Evolutionary conservation across 2,329 filamentous ascomycete species (phyloP).

Genomic region (Fusarium drepaniforme): DNA sequence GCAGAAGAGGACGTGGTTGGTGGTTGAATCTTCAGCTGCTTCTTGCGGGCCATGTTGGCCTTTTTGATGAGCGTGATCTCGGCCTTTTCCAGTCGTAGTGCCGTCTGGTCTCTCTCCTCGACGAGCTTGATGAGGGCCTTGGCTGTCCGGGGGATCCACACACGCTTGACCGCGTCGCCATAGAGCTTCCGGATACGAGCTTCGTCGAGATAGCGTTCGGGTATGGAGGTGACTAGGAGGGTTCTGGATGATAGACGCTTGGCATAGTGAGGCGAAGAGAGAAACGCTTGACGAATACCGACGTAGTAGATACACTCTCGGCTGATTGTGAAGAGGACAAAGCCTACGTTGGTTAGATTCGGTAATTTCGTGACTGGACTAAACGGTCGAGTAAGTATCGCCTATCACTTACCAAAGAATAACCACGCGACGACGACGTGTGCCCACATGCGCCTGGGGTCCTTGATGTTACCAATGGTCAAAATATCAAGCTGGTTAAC

Average conservation of each 20-base stretch:
- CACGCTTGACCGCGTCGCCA: slow-evolving; percentile 81
- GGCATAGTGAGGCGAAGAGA: slow-evolving; percentile 86
- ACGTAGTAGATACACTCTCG: slow-evolving; percentile 93
- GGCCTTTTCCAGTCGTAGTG: slow-evolving; percentile 85
- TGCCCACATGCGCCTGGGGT: slow-evolving; percentile 77
- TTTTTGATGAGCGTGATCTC: slow-evolving; percentile 87
- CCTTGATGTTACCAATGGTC: slow-evolving; percentile 80
- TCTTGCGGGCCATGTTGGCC: slow-evolving; percentile 79
- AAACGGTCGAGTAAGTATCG: not conserved
- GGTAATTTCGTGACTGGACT: not conserved
- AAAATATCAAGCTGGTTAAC: slow-evolving; percentile 79
- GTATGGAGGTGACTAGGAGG: slow-evolving; percentile 89
- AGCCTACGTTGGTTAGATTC: slow-evolving; percentile 62
- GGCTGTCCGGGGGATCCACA: slow-evolving; percentile 87
- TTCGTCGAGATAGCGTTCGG: slow-evolving; percentile 81
- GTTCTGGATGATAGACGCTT: slow-evolving; percentile 90
- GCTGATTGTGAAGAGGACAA: slow-evolving; percentile 89
- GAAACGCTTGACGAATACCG: slow-evolving; percentile 92
- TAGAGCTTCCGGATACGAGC: slow-evolving; percentile 84
- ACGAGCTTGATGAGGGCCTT: slow-evolving; percentile 85
- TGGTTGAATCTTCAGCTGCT: slow-evolving; percentile 50
- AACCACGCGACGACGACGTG: slow-evolving; percentile 85
- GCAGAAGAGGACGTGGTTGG: slow-evolving; percentile 16
- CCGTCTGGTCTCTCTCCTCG: slow-evolving; percentile 82
- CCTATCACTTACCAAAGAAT: slow-evolving; percentile 65